These are phyloP conservation scores for Fraxinus pennsylvanica DNA, from an alignment of 257 asterid species.

Conservation along the genomic window DNA sequence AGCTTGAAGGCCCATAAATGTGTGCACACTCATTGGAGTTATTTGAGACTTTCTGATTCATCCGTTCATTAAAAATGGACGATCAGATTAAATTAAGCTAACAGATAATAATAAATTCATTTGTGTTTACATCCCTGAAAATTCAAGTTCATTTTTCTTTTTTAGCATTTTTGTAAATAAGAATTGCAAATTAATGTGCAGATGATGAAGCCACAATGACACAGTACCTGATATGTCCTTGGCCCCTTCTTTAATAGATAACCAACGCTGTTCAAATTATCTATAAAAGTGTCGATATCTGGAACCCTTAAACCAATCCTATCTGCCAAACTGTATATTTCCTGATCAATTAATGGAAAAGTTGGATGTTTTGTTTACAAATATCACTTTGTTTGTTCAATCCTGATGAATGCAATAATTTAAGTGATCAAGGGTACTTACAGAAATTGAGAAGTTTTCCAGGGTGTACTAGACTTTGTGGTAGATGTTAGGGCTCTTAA, in stretches of 20 bases:
- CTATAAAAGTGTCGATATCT: constrained; percentile 81
- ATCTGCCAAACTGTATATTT: constrained; percentile 87
- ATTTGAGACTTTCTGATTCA: background rate
- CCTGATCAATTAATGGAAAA: constrained; percentile 47
- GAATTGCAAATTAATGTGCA: background rate
- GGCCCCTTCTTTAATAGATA: constrained; percentile 92
- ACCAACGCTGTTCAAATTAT: constrained; percentile 78
- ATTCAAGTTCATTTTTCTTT: background rate
- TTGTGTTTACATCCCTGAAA: background rate
- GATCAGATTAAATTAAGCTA: constrained; percentile 4
- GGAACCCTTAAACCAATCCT: constrained; percentile 74
- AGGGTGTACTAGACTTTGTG: no score
- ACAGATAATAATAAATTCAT: constrained; percentile 1
- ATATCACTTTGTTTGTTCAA: background rate
- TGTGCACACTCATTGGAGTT: background rate
- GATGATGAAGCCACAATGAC: constrained; percentile 14
- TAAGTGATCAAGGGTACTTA: constrained; percentile 33
- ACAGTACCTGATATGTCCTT: constrained; percentile 80
- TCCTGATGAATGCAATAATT: constrained; percentile 21
- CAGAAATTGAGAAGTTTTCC: constrained; percentile 81
- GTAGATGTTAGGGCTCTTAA: no score
- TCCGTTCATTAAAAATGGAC: background rate
- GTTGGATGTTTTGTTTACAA: constrained; percentile 18
- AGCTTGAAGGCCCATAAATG: background rate
- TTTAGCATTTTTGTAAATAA: background rate